Evolutionary conservation across 257 asterid species (phyloP), one percentile per base, ranked within the genome.

Genomic region (Scutellaria baicalensis): DNA sequence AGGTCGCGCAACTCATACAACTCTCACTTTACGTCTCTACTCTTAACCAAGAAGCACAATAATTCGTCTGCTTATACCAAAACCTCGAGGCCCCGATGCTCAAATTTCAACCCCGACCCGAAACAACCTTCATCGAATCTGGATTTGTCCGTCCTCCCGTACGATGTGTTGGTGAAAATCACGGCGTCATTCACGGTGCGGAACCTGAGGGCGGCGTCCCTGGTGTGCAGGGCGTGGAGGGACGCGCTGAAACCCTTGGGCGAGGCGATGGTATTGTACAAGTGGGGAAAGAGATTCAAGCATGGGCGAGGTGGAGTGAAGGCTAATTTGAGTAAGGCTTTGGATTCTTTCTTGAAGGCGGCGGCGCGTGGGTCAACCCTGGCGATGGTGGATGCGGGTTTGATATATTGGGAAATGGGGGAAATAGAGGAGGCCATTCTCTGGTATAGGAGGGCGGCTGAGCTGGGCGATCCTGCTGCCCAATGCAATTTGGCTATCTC

Each of bases 371-470:
- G 98, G 62, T 89, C 95, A 21, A 78, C 94, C 18, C 84, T 85
- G 18, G 88, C 95, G 9, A 85, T 91, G 97, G 96, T 92, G 64
- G 98, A 92, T 59, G 92, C 94, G 6, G 98, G 96, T 0, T 77
- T 86, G 84, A 31, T 86, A 6, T 89, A 81, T 60, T 92, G 95
- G 96, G 95, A 87, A 69, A 73, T 80, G 83, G 96, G 95, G 76
- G 75, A 62, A 11, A 86, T 56, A 35, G 89, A 82, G 3, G 75
- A 82, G 56, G 95, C 89, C 7, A 44, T 89, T 57, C 50, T 64
- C 61, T 84, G 89, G 84, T 92, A 84, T 6, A 52, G 75, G 68
- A 84, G 71, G 67, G 97, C 97, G 49, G 92, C 96, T 38, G 85
- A 81, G 78, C 86, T 89, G 42, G 95, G 95, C 64, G 88, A 92